Percentiles rank a stretch among this genome's conserved stretches.
Conservation (phyloP, 176 grass and related monocot genomes). For the Chrysopogon serrulatus region DNA sequence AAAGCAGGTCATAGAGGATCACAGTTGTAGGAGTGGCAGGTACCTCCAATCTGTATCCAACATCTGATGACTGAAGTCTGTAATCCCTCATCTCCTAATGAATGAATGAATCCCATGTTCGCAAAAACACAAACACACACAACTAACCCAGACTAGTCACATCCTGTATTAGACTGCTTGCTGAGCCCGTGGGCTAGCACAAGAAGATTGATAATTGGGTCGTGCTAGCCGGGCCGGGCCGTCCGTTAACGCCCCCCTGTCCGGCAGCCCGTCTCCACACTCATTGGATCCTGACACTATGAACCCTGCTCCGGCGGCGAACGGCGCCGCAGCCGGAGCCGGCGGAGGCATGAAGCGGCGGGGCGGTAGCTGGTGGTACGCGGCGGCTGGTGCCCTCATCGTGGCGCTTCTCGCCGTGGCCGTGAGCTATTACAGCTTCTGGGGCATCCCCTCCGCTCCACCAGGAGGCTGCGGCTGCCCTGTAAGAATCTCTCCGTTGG, state of each 20-base stretch:
- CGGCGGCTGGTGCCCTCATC: conserved; percentile 36
- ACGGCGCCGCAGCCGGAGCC: not conserved
- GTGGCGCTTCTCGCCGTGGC: conserved; percentile 61
- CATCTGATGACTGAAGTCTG: too few species aligned
- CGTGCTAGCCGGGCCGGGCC: too few species aligned
- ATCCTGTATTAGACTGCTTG: too few species aligned
- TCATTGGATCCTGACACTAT: conserved; percentile 1
- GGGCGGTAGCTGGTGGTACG: conserved; percentile 24
- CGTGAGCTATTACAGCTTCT: conserved; percentile 43
- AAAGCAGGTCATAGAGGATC: too few species aligned
- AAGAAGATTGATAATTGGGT: too few species aligned
- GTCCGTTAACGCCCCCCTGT: not conserved
- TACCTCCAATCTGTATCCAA: too few species aligned
- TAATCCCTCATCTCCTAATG: too few species aligned
- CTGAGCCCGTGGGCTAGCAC: too few species aligned
- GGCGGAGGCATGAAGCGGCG: not conserved
- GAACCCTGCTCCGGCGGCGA: not conserved
- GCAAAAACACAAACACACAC: too few species aligned
- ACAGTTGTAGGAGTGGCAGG: too few species aligned
- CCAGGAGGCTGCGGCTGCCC: conserved; percentile 47
- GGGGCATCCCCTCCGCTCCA: conserved; percentile 1
- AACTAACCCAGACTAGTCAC: too few species aligned
- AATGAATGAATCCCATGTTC: too few species aligned
- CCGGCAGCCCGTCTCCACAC: not conserved
- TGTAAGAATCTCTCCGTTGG: conserved; percentile 20